Evolutionary conservation across 768 basidiomycete species (phyloP).

Genomic region (Mrakia frigida): DNA sequence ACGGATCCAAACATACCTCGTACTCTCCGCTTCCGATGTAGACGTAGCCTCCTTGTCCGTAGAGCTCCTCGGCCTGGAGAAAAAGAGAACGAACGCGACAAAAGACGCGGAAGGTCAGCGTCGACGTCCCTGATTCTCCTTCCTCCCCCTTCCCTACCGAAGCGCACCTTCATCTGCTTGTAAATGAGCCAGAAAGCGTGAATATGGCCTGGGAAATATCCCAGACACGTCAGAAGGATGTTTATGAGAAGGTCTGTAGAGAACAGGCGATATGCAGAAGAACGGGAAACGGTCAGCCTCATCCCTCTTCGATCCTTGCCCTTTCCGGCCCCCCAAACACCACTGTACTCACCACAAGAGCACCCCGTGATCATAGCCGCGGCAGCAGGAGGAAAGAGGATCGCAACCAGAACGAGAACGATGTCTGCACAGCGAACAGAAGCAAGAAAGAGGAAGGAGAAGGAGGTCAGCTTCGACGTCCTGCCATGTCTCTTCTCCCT

Average conservation of each 20-base stretch:
- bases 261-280: neutral
- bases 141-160: too few species aligned
- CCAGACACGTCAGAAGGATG: slow-evolving; percentile 28
- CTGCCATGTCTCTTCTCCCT: neutral
- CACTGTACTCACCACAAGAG: neutral
- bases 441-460: neutral
- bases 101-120: neutral
- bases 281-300: neutral
- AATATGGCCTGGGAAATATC: slow-evolving; percentile 24
- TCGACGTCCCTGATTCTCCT: neutral
- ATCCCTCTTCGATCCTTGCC: neutral
- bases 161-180: slow-evolving; percentile 18
- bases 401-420: slow-evolving; percentile 26
- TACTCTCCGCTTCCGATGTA: slow-evolving; percentile 29
- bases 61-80: slow-evolving; percentile 29
- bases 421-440: slow-evolving; percentile 4
- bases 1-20: slow-evolving; percentile 17
- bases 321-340: neutral
- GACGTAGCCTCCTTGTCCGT: slow-evolving; percentile 24
- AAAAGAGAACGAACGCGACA: too few species aligned
- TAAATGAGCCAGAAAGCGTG: slow-evolving; percentile 30
- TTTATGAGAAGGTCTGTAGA: slow-evolving; percentile 21
- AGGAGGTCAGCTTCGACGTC: neutral
- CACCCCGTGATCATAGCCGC: slow-evolving; percentile 27
- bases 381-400: slow-evolving; percentile 22